Conservation (phyloP, 495 filamentous ascomycete genomes). For the Cercophora sp. region DNA sequence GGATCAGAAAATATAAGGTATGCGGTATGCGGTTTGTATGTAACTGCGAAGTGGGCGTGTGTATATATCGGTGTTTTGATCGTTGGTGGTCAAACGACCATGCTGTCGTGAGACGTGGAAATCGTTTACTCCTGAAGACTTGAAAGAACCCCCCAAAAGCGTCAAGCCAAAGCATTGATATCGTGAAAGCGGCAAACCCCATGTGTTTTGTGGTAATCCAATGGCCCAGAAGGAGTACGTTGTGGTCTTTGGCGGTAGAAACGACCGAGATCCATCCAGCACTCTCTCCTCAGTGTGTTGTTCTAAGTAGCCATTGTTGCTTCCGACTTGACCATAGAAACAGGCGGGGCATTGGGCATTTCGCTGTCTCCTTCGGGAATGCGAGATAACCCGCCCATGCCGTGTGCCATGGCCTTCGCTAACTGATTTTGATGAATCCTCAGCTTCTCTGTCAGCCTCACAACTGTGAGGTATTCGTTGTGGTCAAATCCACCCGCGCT, state of each 20-base stretch:
- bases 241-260: no score
- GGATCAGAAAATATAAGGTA: constrained; percentile 12
- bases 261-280: background rate
- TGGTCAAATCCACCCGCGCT: constrained; percentile 67
- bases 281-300: background rate
- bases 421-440: constrained; percentile 59
- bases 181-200: no score
- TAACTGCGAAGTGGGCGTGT: constrained; percentile 12
- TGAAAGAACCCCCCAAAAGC: background rate
- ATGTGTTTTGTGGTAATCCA: background rate
- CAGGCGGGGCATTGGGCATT: constrained; percentile 32
- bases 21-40: constrained; percentile 15
- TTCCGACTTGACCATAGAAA: constrained; percentile 16
- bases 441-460: constrained; percentile 85
- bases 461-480: constrained; percentile 77
- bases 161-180: constrained; percentile 3
- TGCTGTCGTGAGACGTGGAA: constrained; percentile 15
- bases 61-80: constrained; percentile 12
- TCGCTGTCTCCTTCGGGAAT: constrained; percentile 61
- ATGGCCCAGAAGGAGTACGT: no score
- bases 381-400: constrained; percentile 62
- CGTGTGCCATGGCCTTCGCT: constrained; percentile 43
- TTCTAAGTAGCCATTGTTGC: constrained; percentile 14
- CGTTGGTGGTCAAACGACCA: background rate
- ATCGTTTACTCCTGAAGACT: constrained; percentile 11